Conservation (phyloP, 2,329 filamentous ascomycete species). For the Fusarium nisikadoi region DNA sequence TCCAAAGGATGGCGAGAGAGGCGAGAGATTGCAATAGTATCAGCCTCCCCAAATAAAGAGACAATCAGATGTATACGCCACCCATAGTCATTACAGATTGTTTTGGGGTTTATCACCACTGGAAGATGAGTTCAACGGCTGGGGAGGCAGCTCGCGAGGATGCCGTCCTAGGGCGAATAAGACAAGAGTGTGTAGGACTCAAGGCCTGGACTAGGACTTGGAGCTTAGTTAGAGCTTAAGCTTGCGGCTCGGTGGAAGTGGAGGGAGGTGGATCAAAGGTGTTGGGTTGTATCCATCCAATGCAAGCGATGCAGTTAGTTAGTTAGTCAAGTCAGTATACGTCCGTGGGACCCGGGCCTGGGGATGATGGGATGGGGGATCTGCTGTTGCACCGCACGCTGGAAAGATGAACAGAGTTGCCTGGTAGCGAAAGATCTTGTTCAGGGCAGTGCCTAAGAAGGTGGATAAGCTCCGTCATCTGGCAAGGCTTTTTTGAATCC, state of each 20-base stretch:
- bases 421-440: not conserved
- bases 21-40: conserved; percentile 7
- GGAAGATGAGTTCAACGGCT: conserved; percentile 11
- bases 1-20: conserved; percentile 11
- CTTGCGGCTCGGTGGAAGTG: conserved; percentile 37
- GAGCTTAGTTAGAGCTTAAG: conserved; percentile 35
- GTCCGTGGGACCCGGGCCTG: not conserved
- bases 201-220: conserved; percentile 44
- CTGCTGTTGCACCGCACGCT: not conserved
- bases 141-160: conserved; percentile 45
- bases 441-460: not conserved
- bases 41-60: not conserved
- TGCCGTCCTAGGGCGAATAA: conserved; percentile 44
- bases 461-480: not conserved
- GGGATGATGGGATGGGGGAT: not conserved
- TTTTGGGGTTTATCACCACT: conserved; percentile 33
- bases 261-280: not conserved
- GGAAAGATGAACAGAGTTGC: not conserved
- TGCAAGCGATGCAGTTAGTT: conserved; percentile 14
- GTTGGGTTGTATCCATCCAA: conserved; percentile 13
- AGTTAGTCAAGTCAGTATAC: conserved; percentile 1
- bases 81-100: conserved; percentile 40
- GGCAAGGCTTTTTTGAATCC: not conserved
- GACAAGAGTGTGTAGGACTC: conserved; percentile 46
- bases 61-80: conserved; percentile 32